Base-by-base conservation (phyloP, 257 asterid genomes). In the Parsonsia alboflavescens region DNA sequence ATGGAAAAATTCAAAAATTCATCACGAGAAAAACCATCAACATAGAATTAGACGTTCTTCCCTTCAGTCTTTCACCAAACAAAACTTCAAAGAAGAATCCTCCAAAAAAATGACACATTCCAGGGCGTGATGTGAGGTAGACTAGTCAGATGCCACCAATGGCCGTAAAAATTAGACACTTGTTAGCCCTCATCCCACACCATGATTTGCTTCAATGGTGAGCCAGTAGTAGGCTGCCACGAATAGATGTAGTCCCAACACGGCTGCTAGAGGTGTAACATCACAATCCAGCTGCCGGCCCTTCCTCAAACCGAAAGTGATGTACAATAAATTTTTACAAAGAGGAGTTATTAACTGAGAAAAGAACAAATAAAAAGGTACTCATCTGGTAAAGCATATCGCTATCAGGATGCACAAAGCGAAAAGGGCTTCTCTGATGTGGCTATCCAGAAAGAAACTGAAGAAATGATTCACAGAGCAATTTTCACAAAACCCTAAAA, bases 71-170 rank as follows among this genome's bases (percentile, higher is more conserved):
- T 5, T 10, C 12, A 49, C 28, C 12, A 10, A 22, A 15, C 41
- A 24, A 39, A 12, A 13, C 39, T 33, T 3, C 12, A 7, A n/a
- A 26, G 17, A n/a, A 26, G 17, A 44, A 41, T 56, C 19, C 10
- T 36, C 57, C 28, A 58, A 71, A 30, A 54, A 57, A 58, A 58
- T 73, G 68, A 73, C 76, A 58, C n/a, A 26, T 61, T 54, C 69
- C 66, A 59, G 6, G 10, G n/a, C 17, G 3, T 59, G 42, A 24
- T 24, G 19, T 58, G 65, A 26, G 66, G 41, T 12, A 57, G 64
- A 10, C 64, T 33, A 33, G 2, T 0, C 46, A 59, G 67, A 42
- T 61, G 67, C 42, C 67, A 61, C 42, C 44, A 30, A 28, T 61
- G 44, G 44, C 42, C n/a, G 30, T 12, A 30, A 26, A 59, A 59